Evolutionary conservation across 2,329 filamentous ascomycete species (phyloP), one percentile per base, ranked within the genome.

Genomic region (Penicillium sp.): DNA sequence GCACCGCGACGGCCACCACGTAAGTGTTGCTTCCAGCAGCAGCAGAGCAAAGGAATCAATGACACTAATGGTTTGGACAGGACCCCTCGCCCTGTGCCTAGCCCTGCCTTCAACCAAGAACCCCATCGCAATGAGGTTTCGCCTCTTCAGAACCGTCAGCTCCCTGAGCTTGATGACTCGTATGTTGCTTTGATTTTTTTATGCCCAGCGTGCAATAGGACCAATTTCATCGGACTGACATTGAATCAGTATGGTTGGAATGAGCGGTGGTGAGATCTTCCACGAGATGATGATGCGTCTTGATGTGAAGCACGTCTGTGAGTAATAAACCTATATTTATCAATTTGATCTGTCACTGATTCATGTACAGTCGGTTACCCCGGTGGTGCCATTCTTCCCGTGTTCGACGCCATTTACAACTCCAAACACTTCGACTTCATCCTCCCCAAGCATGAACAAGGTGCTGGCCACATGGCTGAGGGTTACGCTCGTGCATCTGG

Each of bases 331-430:
- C 22, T 31, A 19, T 42, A 35, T 45, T 29, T 31, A 52, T 37
- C 50, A 49, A 16, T 55, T 60, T 19, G 27, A 37, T n/a, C 53
- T 21, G 46, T 59, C 24, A 29, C 10, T 39, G 2, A 35, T 24
- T 29, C 11, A 45, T 35, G 31, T 39, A 58, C 61, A 90, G 88
- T 93, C 71, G 90, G 90, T 60, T 98, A 98, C 79, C 91, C 93
- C 65, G 93, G 93, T 69, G 93, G 95, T 73, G 93, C 95, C 65
- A 98, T 98, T 78, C 87, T 98, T 35, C 95, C 95, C 68, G 93
- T 98, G 44, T 98, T 97, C 81, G 95, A 99, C 76, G 95, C 95
- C 71, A 98, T 99, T 74, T 96, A 96, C 84, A 96, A 97, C 81
- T 98, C 93, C 56, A 87, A 90, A 81, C 90, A 97, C 78, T 96